Percentiles rank a stretch among this genome's conserved stretches.
Evolutionary conservation across 2,329 filamentous ascomycete species (phyloP).

Genomic region (Microsporum canis): DNA sequence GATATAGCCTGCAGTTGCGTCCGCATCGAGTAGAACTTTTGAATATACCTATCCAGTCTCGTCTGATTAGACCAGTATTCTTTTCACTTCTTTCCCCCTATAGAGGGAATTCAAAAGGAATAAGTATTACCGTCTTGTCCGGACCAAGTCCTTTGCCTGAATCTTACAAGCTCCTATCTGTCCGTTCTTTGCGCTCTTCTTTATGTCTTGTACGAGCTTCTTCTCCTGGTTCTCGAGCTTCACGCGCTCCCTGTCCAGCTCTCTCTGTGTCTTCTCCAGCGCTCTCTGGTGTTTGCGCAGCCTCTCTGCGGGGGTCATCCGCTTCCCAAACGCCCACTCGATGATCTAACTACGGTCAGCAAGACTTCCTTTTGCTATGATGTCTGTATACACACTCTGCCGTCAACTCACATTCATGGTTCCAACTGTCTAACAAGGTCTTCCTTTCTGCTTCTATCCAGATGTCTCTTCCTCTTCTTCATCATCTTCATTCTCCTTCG

Average conservation of each 20-base stretch:
- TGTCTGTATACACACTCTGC: slow-evolving; percentile 6
- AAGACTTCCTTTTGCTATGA: background rate
- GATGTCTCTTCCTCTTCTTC: background rate
- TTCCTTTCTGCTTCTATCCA: background rate
- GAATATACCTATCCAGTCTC: slow-evolving; percentile 57
- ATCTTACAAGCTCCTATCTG: slow-evolving; percentile 99
- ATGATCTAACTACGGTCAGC: slow-evolving; percentile 54
- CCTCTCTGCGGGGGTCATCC: slow-evolving; percentile 77
- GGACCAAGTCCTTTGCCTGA: slow-evolving; percentile 91
- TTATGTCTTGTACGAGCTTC: slow-evolving; percentile 90
- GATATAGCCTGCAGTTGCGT: slow-evolving; percentile 95
- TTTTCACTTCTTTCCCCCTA: background rate
- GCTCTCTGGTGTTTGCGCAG: slow-evolving; percentile 72
- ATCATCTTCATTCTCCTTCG: background rate
- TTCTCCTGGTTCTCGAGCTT: slow-evolving; percentile 99
- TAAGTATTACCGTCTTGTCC: slow-evolving; percentile 58
- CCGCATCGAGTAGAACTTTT: slow-evolving; percentile 98
- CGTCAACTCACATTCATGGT: slow-evolving; percentile 5
- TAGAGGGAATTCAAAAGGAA: background rate
- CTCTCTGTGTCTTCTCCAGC: slow-evolving; percentile 92
- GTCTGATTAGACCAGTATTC: background rate
- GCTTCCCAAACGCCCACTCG: slow-evolving; percentile 98
- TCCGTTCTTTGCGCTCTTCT: slow-evolving; percentile 94
- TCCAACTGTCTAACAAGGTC: background rate
- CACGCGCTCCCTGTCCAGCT: slow-evolving; percentile 84